Conservation (phyloP, 164 flowering plant species). For the Magnolia kwangsiensis region DNA sequence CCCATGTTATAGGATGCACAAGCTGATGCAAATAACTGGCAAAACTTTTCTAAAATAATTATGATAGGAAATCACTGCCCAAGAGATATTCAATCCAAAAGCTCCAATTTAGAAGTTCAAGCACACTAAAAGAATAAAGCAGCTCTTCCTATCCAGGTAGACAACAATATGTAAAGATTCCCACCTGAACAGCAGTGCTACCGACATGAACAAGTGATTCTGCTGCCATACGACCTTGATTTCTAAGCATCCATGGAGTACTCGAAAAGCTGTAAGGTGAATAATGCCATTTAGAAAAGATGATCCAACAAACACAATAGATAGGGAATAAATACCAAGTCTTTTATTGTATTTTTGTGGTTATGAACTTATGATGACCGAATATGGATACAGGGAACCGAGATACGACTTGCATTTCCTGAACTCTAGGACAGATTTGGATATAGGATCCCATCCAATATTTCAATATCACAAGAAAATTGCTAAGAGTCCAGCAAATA, state of each 20-base stretch:
- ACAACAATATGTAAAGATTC: background rate
- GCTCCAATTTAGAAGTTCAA: background rate
- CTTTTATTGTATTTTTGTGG: background rate
- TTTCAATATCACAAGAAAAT: background rate
- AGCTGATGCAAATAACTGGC: background rate
- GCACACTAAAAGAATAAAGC: background rate
- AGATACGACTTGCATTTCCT: background rate
- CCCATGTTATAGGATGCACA: background rate
- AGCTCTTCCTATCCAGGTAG: background rate
- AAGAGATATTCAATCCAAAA: background rate
- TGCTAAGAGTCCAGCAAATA: background rate
- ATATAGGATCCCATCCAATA: background rate
- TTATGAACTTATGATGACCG: background rate
- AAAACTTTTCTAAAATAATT: background rate
- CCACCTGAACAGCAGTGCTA: slow-evolving; percentile 32
- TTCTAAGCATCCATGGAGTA: slow-evolving; percentile 80
- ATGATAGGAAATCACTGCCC: background rate
- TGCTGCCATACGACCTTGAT: slow-evolving; percentile 53
- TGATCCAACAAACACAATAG: background rate
- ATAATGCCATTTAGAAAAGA: background rate
- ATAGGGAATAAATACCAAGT: background rate
- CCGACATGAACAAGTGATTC: slow-evolving; percentile 72
- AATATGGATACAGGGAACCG: background rate
- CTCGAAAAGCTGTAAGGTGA: slow-evolving; percentile 76
- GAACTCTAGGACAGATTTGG: background rate